Conservation (phyloP, 257 asterid species). For the Asclepias syriaca region DNA sequence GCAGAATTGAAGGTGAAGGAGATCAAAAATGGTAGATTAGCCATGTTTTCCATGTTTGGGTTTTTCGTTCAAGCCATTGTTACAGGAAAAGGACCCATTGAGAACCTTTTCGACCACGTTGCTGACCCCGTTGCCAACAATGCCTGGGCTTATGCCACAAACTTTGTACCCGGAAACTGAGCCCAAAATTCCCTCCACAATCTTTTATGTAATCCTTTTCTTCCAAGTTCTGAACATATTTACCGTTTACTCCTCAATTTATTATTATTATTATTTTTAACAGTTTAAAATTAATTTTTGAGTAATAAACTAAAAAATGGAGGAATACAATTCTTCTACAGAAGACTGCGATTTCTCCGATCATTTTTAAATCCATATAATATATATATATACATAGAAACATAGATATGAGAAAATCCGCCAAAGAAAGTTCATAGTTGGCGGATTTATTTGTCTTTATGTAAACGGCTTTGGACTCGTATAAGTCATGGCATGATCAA, state of each 20-base stretch:
- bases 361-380: no score
- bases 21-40: constrained; percentile 66
- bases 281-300: no score
- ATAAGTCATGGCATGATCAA: not conserved
- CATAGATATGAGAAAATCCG: not conserved
- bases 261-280: no score
- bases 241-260: not conserved
- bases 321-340: no score
- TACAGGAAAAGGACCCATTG: constrained; percentile 82
- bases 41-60: constrained; percentile 67
- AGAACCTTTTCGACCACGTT: constrained; percentile 61
- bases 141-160: constrained; percentile 89
- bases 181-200: not conserved
- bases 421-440: not conserved
- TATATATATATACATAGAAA: no score
- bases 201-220: not conserved
- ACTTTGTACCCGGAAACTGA: constrained; percentile 81
- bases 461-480: not conserved
- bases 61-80: constrained; percentile 89
- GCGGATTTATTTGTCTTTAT: not conserved
- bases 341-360: no score
- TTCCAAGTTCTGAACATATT: no score
- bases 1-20: constrained; percentile 60
- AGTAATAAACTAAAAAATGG: no score
- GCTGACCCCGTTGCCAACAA: constrained; percentile 84